Percentiles rank a stretch among this genome's conserved stretches.
These are phyloP conservation scores for Phanerodontia chrysosporium DNA, from an alignment of 768 basidiomycete species.

Conservation along the genomic window DNA sequence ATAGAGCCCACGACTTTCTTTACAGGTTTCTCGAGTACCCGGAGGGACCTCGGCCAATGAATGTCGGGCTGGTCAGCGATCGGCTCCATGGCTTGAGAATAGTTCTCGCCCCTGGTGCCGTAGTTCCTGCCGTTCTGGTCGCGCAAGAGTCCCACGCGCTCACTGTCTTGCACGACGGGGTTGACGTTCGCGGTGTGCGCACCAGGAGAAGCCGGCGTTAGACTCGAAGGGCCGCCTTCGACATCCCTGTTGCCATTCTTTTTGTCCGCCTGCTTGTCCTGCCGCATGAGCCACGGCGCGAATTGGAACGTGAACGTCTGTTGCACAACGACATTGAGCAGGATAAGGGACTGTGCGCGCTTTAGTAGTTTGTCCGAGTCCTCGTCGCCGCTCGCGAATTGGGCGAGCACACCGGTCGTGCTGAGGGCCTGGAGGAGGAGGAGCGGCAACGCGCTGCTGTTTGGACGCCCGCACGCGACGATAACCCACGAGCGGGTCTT, in stretches of 20 bases:
- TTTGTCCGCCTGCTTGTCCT: slow-evolving; percentile 13
- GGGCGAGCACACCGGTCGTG: slow-evolving; percentile 22
- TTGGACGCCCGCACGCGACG: slow-evolving; percentile 26
- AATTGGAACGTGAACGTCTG: slow-evolving; percentile 27
- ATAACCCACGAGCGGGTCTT: slow-evolving; percentile 25
- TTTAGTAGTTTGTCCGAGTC: slow-evolving; percentile 11
- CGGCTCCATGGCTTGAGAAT: slow-evolving; percentile 13
- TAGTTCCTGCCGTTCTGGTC: slow-evolving; percentile 16
- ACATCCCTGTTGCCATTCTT: slow-evolving; percentile 7
- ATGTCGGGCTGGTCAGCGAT: slow-evolving; percentile 22
- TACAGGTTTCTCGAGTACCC: slow-evolving; percentile 18
- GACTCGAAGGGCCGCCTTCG: slow-evolving; percentile 12
- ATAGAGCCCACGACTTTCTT: slow-evolving; percentile 15
- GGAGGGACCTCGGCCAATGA: slow-evolving; percentile 19
- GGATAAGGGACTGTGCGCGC: slow-evolving; percentile 25
- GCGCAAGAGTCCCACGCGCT: slow-evolving; percentile 24
- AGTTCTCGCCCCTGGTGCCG: slow-evolving; percentile 8
- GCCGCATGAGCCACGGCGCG: slow-evolving; percentile 19
- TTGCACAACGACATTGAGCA: slow-evolving; percentile 28
- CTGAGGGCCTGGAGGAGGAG: slow-evolving; percentile 24
- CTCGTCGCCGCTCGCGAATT: slow-evolving; percentile 17
- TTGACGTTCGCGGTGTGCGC: slow-evolving; percentile 14
- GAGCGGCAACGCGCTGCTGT: slow-evolving; percentile 26
- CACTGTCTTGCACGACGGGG: slow-evolving; percentile 21
- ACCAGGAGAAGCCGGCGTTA: not conserved